Conservation (phyloP, 257 asterid genomes). For the Sherardia arvensis region DNA sequence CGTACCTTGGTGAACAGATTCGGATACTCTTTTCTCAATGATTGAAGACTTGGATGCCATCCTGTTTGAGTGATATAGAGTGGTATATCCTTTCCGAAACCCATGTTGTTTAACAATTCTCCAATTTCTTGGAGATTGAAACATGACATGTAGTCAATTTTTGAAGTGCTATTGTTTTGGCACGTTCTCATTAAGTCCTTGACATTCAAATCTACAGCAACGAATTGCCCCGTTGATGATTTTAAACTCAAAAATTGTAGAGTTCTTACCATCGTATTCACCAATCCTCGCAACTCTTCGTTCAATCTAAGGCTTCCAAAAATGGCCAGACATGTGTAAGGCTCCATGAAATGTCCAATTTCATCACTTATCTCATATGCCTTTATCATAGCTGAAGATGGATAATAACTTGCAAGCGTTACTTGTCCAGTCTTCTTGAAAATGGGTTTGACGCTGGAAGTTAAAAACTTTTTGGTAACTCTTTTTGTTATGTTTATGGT, state of each 20-base stretch:
- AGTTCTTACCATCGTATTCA: conserved; percentile 32
- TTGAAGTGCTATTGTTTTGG: not conserved
- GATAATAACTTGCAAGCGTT: not conserved
- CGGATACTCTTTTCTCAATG: conserved; percentile 43
- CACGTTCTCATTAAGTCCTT: conserved; percentile 13
- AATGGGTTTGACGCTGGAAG: conserved; percentile 33
- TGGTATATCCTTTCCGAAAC: conserved; percentile 31
- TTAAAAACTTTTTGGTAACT: conserved; percentile 29
- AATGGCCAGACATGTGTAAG: not conserved
- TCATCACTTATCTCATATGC: not conserved
- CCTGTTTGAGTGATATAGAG: conserved; percentile 50
- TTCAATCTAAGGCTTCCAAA: not conserved
- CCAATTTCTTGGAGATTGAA: conserved; percentile 29
- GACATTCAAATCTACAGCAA: conserved; percentile 42
- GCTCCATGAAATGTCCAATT: not conserved
- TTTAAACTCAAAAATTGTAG: conserved; percentile 36
- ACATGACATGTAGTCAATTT: conserved; percentile 15
- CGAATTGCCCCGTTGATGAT: conserved; percentile 26
- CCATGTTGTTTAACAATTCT: conserved; percentile 30
- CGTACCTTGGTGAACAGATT: conserved; percentile 25
- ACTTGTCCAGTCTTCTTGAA: conserved; percentile 14
- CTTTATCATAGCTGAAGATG: not conserved
- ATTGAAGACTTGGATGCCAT: conserved; percentile 36
- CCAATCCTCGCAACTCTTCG: not conserved
- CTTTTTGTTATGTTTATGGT: conserved; percentile 27